These are phyloP conservation scores for Lachnellula subtilissima DNA, from an alignment of 2,329 filamentous ascomycete genomes.

Conservation along the genomic window DNA sequence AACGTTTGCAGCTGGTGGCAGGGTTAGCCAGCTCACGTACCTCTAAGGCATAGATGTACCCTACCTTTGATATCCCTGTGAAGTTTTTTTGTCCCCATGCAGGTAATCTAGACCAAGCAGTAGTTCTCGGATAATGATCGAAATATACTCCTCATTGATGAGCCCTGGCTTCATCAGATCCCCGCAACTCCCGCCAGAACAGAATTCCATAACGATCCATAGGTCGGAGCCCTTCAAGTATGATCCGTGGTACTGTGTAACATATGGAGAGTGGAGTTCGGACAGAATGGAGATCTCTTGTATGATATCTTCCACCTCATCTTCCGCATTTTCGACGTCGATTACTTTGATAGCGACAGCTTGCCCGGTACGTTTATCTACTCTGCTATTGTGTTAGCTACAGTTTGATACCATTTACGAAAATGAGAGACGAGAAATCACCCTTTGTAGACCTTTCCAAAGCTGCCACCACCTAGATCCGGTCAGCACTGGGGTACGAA, in stretches of 20 bases:
- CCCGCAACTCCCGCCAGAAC: conserved; percentile 91
- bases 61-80: conserved; percentile 93
- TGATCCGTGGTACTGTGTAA: conserved; percentile 96
- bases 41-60: conserved; percentile 16
- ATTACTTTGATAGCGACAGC: conserved; percentile 98
- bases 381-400: conserved; percentile 46
- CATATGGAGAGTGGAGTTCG: conserved; percentile 90
- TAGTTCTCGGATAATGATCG: conserved; percentile 87
- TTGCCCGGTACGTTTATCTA: conserved; percentile 89
- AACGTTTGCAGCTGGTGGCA: conserved; percentile 76
- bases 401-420: conserved; percentile 3
- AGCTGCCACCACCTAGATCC: conserved; percentile 79
- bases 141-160: conserved; percentile 93
- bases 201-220: conserved; percentile 99
- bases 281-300: conserved; percentile 97
- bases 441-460: conserved; percentile 99
- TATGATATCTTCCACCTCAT: conserved; percentile 99
- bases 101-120: conserved; percentile 88
- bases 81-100: conserved; percentile 92
- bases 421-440: conserved; percentile 37
- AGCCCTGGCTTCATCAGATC: conserved; percentile 91
- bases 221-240: conserved; percentile 93
- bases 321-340: conserved; percentile 97
- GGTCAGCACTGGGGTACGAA: conserved; percentile 22
- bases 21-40: conserved; percentile 8